Conservation (phyloP, 2,329 filamentous ascomycete genomes). For the Scedosporium dehoogii region DNA sequence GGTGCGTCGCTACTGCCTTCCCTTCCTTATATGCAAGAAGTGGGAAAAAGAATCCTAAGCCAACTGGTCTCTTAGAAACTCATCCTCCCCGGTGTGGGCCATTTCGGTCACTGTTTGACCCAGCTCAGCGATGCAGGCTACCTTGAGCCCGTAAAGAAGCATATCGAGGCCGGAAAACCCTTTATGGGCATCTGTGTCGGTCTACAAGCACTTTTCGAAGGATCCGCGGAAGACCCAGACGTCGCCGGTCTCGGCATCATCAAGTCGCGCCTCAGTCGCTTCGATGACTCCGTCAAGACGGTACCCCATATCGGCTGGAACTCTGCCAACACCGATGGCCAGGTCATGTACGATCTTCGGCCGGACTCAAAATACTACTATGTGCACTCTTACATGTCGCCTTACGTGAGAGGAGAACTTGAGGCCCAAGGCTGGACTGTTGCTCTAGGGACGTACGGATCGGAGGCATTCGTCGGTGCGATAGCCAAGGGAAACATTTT, state of each 20-base stretch:
- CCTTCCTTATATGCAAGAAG: neutral
- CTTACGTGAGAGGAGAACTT: constrained; percentile 62
- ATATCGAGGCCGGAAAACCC: constrained; percentile 85
- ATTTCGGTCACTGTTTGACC: constrained; percentile 91
- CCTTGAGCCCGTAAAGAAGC: constrained; percentile 67
- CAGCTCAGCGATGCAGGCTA: constrained; percentile 78
- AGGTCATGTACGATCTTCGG: constrained; percentile 63
- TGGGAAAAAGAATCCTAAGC: neutral
- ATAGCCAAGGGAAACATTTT: constrained; percentile 78
- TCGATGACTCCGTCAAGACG: constrained; percentile 68
- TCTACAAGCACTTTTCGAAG: constrained; percentile 78
- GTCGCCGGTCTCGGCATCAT: constrained; percentile 70
- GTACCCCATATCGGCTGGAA: constrained; percentile 99
- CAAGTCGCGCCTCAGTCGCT: constrained; percentile 60
- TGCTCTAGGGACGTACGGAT: constrained; percentile 81
- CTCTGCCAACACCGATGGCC: constrained; percentile 57
- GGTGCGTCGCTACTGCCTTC: too few species aligned
- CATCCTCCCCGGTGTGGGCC: constrained; percentile 90
- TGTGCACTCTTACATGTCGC: constrained; percentile 86
- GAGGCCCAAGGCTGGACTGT: constrained; percentile 82
- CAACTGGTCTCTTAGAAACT: constrained; percentile 53
- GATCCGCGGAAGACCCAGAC: constrained; percentile 66
- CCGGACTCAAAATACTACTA: constrained; percentile 95
- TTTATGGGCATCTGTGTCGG: constrained; percentile 98
- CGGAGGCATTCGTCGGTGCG: constrained; percentile 85